These are phyloP conservation scores for Syzygium oleosum DNA, from an alignment of 345 rosid species.

Conservation along the genomic window DNA sequence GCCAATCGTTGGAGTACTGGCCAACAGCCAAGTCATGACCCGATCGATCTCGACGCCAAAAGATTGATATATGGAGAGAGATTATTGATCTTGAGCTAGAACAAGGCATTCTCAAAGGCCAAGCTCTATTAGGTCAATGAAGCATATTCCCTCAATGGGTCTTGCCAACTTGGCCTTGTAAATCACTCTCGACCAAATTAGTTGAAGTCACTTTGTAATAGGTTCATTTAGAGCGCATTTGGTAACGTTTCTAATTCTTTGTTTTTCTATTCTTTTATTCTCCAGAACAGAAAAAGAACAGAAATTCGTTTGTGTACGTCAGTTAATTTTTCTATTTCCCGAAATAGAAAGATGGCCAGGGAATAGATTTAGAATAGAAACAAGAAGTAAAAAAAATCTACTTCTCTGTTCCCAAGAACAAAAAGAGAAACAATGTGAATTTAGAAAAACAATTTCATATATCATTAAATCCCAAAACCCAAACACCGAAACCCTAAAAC, in stretches of 20 bases:
- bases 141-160: neutral
- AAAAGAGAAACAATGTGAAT: no score
- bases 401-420: rapidly evolving
- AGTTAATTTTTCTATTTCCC: rapidly evolving
- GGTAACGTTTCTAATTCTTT: no score
- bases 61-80: neutral
- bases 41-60: neutral
- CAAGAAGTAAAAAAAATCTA: rapidly evolving
- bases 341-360: rapidly evolving
- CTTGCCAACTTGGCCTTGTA: neutral
- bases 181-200: neutral
- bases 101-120: neutral
- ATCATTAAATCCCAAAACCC: neutral
- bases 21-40: neutral
- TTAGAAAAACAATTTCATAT: no score
- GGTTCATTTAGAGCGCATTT: no score
- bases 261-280: rapidly evolving
- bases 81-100: neutral
- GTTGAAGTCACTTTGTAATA: neutral
- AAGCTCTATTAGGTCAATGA: neutral
- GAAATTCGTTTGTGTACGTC: no score
- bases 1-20: neutral
- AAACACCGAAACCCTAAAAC: neutral
- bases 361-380: no score
- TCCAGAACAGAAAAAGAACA: rapidly evolving